These are phyloP conservation scores for Candida germanica DNA, from an alignment of 805 yeast genomes.

Conservation along the genomic window DNA sequence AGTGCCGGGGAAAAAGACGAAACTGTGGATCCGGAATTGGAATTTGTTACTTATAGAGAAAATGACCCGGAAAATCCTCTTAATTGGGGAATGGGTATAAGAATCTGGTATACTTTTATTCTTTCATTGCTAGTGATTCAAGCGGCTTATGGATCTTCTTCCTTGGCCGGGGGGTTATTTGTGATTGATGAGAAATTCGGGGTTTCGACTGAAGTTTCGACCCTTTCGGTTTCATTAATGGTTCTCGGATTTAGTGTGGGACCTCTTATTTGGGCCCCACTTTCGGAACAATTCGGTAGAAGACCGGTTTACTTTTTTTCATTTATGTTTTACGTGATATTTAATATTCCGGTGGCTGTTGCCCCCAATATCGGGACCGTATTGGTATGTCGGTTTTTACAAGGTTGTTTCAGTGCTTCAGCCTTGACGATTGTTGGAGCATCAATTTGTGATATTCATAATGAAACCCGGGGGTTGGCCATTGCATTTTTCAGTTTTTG, in stretches of 20 bases:
- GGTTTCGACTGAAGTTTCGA: constrained; percentile 77
- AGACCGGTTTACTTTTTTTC: constrained; percentile 79
- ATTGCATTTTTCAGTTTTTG: constrained; percentile 90
- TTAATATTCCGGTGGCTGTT: constrained; percentile 85
- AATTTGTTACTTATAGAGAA: constrained; percentile 77
- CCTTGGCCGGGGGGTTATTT: constrained; percentile 82
- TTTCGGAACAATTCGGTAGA: constrained; percentile 83
- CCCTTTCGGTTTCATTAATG: constrained; percentile 79
- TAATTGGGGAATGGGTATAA: constrained; percentile 62
- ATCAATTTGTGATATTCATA: constrained; percentile 84
- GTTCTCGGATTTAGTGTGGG: constrained; percentile 87
- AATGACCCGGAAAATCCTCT: constrained; percentile 89
- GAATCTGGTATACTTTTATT: constrained; percentile 67
- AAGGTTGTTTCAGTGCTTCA: constrained; percentile 83
- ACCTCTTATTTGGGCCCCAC: constrained; percentile 86
- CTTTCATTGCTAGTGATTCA: constrained; percentile 74
- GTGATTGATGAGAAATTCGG: constrained; percentile 61
- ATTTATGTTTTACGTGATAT: constrained; percentile 67
- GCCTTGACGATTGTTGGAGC: constrained; percentile 89
- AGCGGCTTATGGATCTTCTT: constrained; percentile 92
- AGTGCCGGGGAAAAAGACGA: constrained; percentile 7
- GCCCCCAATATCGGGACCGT: constrained; percentile 80
- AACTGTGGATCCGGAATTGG: constrained; percentile 59
- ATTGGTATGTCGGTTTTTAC: constrained; percentile 76
- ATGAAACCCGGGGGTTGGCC: constrained; percentile 79